Evolutionary conservation across 2,329 filamentous ascomycete genomes (phyloP), one percentile per base, ranked within the genome.

Genomic region (Fusarium lyarnte): DNA sequence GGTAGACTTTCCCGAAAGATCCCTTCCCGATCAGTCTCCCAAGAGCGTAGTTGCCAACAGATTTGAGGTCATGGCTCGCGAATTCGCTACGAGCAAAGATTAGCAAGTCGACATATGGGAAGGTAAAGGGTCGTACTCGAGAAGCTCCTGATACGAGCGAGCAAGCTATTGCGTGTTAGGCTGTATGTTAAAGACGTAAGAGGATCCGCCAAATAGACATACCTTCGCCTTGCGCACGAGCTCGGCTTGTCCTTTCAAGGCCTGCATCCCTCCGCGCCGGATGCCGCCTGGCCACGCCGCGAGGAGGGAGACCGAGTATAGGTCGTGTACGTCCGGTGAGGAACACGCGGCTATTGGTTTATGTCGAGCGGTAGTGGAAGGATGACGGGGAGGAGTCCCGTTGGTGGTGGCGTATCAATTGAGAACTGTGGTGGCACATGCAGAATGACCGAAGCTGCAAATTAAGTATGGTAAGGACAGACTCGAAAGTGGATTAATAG

Each of bases 1-100:
- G 88, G 82, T 99, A 99, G 78, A 99, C 96, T 84, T 98, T 98
- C 78, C 96, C 96, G 83, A 99, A 99, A 72, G 95, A 98, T 64
- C 96, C 96, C 81, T 98, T 99, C 75, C 96, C 96, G 80, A 99
- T 97, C 65, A 99, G 87, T 66, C 91, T 91, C 49, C 96, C 96
- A 63, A 99, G 88, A 39, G 91, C 92, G 83, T 99, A 99, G 85
- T 98, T 98, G 76, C 96, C 96, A 69, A 99, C 96, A 60, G 92
- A 94, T 78, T 93, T 92, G 75, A 99, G 90, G 74, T 99, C 95
- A 81, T 92, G 93, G 77, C 93, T 94, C 68, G 94, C 92, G 85
- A 99, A 99, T 84, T 98, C 95, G 85, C 94, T 98, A 81, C 29
- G n/a, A 27, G 27, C 66, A 63, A 43, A 25, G 63, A 66, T 68